Percentiles rank a stretch among this genome's conserved stretches.
phyloP scores from a whole-genome alignment of 139 green algal genomes.

The Nannochloris sp. region DNA sequence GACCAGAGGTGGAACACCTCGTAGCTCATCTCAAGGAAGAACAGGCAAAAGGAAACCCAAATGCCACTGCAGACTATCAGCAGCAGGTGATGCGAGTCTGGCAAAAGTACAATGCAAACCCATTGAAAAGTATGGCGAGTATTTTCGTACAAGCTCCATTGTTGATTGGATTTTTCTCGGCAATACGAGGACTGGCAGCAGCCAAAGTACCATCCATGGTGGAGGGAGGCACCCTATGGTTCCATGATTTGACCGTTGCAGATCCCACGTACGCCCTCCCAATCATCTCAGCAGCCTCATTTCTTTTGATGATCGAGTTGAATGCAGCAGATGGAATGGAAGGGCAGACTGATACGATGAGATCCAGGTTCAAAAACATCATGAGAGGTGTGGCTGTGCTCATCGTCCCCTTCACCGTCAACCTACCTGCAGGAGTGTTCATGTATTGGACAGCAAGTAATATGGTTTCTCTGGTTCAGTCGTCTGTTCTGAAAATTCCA shows the following conservation, averaged over 20 bases:
- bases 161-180: conserved; percentile 66
- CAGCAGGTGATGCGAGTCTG: conserved; percentile 33
- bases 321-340: conserved; percentile 58
- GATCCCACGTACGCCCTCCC: conserved; percentile 75
- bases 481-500: conserved; percentile 18
- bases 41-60: conserved; percentile 24
- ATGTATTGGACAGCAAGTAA: conserved; percentile 55
- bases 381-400: conserved; percentile 46
- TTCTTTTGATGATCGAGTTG: conserved; percentile 66
- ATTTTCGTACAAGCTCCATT: conserved; percentile 45
- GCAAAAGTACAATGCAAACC: conserved; percentile 49
- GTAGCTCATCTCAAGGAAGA: conserved; percentile 46
- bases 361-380: conserved; percentile 52
- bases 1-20: conserved; percentile 47
- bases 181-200: conserved; percentile 35
- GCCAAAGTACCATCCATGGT: conserved; percentile 57
- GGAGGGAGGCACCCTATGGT: conserved; percentile 67
- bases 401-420: conserved; percentile 57
- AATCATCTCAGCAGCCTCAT: conserved; percentile 48
- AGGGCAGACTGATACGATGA: conserved; percentile 23
- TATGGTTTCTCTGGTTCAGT: conserved; percentile 33
- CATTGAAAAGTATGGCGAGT: conserved; percentile 36
- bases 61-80: conserved; percentile 28
- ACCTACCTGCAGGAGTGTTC: conserved; percentile 47
- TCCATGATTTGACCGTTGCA: conserved; percentile 66